A percentile compares a stretch with the other conserved stretches of the same genome.
phyloP scores from a whole-genome alignment of 2,329 filamentous ascomycete species.

The Parastagonospora nodorum region DNA sequence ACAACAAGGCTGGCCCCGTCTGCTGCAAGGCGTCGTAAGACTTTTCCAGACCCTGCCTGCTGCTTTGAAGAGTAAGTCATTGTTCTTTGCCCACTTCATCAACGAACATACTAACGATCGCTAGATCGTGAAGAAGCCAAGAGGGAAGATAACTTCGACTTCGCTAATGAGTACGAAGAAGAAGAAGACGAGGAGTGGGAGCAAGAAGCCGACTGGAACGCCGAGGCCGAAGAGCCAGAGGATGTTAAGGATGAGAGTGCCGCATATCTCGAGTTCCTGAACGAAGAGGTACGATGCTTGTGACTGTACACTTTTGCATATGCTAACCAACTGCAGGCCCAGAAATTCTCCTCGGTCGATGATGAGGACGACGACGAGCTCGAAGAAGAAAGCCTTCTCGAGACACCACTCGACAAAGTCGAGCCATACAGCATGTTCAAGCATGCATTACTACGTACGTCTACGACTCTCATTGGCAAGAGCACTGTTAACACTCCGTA shows the following conservation, averaged over 20 bases:
- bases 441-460: conserved; percentile 78
- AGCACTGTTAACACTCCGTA: conserved; percentile 50
- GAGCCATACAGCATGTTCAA: conserved; percentile 94
- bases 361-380: conserved; percentile 82
- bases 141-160: conserved; percentile 78
- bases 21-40: conserved; percentile 85
- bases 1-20: conserved; percentile 90
- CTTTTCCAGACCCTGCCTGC: conserved; percentile 90
- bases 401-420: conserved; percentile 92
- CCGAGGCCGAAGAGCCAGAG: conserved; percentile 66
- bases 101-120: conserved; percentile 30
- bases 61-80: conserved; percentile 76
- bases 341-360: conserved; percentile 76
- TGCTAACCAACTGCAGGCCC: conserved; percentile 61
- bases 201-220: conserved; percentile 71
- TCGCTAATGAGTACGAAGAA: conserved; percentile 73
- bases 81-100: too few species aligned
- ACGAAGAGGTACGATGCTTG: conserved; percentile 71
- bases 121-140: conserved; percentile 87
- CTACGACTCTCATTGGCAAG: not conserved
- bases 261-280: conserved; percentile 94
- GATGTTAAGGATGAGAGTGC: conserved; percentile 87
- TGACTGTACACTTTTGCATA: conserved; percentile 1
- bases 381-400: conserved; percentile 89
- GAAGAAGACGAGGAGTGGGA: conserved; percentile 86